A percentile compares a stretch with the other conserved stretches of the same genome.
Evolutionary conservation across 2,329 filamentous ascomycete species (phyloP).

Genomic region (Ophiocordyceps unilateralis): DNA sequence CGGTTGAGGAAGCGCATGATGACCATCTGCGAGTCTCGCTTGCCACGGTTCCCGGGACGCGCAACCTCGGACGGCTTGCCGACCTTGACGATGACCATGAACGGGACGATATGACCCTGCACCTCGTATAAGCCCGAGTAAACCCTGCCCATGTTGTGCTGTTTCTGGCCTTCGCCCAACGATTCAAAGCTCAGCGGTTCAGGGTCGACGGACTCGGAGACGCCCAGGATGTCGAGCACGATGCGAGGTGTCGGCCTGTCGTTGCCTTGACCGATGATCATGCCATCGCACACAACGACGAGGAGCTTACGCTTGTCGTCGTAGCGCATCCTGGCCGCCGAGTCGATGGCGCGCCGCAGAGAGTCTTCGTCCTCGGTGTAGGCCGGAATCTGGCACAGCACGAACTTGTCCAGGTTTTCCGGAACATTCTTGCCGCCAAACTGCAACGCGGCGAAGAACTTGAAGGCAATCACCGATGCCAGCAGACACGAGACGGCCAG

Average conservation of each 20-base stretch:
- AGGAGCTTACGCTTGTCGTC: conserved; percentile 97
- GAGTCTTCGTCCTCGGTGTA: conserved; percentile 99
- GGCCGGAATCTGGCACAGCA: conserved; percentile 93
- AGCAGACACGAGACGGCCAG: conserved; percentile 71
- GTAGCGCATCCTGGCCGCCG: conserved; percentile 84
- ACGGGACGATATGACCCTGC: conserved; percentile 93
- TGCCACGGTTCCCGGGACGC: conserved; percentile 91
- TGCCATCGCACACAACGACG: conserved; percentile 86
- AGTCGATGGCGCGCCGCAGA: conserved; percentile 90
- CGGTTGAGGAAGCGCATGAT: conserved; percentile 98
- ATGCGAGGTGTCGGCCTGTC: conserved; percentile 90
- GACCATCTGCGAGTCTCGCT: conserved; percentile 97
- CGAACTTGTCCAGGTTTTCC: conserved; percentile 93
- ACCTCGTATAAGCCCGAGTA: conserved; percentile 97
- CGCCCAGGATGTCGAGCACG: conserved; percentile 89
- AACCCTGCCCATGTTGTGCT: conserved; percentile 98
- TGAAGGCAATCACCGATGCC: conserved; percentile 73
- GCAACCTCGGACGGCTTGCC: conserved; percentile 95
- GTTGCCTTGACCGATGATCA: conserved; percentile 99
- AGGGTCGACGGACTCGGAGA: conserved; percentile 83
- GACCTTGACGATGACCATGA: conserved; percentile 91
- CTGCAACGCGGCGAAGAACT: conserved; percentile 90
- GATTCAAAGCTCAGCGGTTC: conserved; percentile 95
- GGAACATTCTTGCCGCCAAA: conserved; percentile 83
- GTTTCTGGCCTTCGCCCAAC: conserved; percentile 85